Evolutionary conservation across 805 yeast species (phyloP).

Genomic region (Tetrapisispora pingtungensis): DNA sequence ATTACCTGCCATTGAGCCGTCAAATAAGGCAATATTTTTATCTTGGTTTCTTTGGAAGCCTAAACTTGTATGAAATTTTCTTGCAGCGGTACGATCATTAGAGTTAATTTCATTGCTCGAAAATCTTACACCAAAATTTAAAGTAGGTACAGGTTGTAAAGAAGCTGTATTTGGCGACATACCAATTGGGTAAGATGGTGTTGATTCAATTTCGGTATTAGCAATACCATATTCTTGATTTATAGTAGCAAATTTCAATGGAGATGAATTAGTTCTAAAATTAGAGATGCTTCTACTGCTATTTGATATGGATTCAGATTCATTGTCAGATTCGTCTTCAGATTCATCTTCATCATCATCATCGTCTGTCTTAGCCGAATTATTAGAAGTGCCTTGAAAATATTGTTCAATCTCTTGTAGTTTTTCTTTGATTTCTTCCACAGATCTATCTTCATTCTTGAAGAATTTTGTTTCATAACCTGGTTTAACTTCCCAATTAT

Average conservation of each 20-base stretch:
- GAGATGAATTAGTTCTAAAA: not conserved
- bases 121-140: not conserved
- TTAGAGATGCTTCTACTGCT: not conserved
- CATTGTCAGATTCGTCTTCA: not conserved
- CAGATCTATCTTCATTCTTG: slow-evolving; percentile 33
- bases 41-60: slow-evolving; percentile 1
- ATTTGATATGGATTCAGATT: not conserved
- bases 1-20: not conserved
- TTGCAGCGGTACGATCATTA: not conserved
- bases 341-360: not conserved
- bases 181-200: not conserved
- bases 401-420: slow-evolving; percentile 13
- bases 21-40: not conserved
- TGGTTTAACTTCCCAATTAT: slow-evolving; percentile 84
- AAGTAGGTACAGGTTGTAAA: not conserved
- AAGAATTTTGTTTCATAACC: slow-evolving; percentile 77
- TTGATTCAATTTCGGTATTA: not conserved
- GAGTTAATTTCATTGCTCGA: not conserved
- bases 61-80: not conserved
- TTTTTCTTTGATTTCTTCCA: slow-evolving; percentile 16
- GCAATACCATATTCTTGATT: not conserved
- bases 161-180: slow-evolving; percentile 2
- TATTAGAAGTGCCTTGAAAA: slow-evolving; percentile 1
- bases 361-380: not conserved
- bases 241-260: not conserved